Evolutionary conservation across 148 eudicot species (phyloP).

Genomic region (Arbutus unedo): DNA sequence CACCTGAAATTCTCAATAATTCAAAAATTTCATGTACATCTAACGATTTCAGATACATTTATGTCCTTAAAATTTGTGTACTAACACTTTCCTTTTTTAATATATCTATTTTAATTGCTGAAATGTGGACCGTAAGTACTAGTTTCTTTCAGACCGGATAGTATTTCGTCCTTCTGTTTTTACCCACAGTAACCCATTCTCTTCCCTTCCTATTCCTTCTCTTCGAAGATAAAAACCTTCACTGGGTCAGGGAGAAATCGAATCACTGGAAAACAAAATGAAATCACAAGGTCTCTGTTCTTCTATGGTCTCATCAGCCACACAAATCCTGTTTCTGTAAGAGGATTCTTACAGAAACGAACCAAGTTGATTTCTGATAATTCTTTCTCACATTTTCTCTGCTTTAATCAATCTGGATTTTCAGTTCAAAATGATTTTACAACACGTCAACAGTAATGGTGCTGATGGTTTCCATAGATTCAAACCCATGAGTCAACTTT

Average conservation of each 20-base stretch:
- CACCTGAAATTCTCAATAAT: no score
- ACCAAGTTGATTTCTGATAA: not conserved
- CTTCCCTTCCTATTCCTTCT: not conserved
- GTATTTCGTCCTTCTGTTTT: no score
- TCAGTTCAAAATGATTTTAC: conserved; percentile 15
- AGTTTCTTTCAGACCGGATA: no score
- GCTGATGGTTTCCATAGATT: not conserved
- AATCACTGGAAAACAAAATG: not conserved
- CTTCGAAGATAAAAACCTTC: not conserved
- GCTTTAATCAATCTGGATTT: not conserved
- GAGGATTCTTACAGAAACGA: not conserved
- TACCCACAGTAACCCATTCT: conserved; percentile 7
- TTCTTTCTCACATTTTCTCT: not conserved
- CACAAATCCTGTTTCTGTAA: not conserved
- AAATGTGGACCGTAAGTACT: not conserved
- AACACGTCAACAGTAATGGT: not conserved
- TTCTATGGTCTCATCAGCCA: not conserved
- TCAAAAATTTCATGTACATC: no score
- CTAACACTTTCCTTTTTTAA: no score
- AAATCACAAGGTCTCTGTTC: not conserved
- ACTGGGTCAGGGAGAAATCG: not conserved
- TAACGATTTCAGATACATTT: no score
- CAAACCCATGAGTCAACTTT: not conserved
- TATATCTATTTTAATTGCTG: no score
- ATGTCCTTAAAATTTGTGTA: no score